Evolutionary conservation across 192 early-diverging fungal species (phyloP).

Genomic region (Coemansia sp.): DNA sequence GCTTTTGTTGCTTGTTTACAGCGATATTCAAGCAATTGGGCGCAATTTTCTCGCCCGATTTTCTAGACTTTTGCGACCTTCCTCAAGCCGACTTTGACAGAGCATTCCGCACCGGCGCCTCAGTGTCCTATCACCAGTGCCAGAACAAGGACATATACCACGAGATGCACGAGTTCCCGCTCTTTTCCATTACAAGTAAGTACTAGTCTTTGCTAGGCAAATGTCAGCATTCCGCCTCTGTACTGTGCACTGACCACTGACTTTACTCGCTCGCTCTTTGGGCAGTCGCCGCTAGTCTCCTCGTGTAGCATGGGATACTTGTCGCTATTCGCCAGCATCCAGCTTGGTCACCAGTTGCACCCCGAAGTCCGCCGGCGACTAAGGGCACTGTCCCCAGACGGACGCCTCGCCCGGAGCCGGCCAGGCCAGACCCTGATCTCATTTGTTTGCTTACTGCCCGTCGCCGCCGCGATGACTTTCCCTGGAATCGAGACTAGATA

Average conservation of each 20-base stretch:
- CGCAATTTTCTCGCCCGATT: slow-evolving; percentile 15
- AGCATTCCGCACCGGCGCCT: slow-evolving; percentile 11
- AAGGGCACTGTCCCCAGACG: slow-evolving; percentile 7
- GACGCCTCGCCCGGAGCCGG: background rate
- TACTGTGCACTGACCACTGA: too few species aligned
- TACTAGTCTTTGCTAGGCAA: background rate
- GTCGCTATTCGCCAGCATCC: slow-evolving; percentile 46
- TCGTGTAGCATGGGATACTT: slow-evolving; percentile 31
- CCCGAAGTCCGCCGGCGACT: slow-evolving; percentile 32
- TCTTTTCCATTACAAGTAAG: slow-evolving; percentile 24
- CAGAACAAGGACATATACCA: slow-evolving; percentile 7
- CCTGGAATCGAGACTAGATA: slow-evolving; percentile 31
- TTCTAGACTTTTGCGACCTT: slow-evolving; percentile 30
- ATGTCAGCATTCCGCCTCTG: too few species aligned
- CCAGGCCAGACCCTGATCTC: slow-evolving; percentile 45
- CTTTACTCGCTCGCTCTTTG: background rate
- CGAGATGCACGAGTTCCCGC: slow-evolving; percentile 20
- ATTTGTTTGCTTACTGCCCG: slow-evolving; percentile 32
- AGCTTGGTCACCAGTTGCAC: slow-evolving; percentile 39
- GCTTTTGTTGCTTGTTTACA: slow-evolving; percentile 34
- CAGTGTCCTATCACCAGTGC: slow-evolving; percentile 26
- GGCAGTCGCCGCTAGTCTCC: slow-evolving; percentile 15
- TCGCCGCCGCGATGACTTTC: slow-evolving; percentile 42
- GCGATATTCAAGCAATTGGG: slow-evolving; percentile 28
- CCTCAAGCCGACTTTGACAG: slow-evolving; percentile 15